Evolutionary conservation across 2,329 filamentous ascomycete genomes (phyloP).

Genomic region (Trichoderma cornu-damae): DNA sequence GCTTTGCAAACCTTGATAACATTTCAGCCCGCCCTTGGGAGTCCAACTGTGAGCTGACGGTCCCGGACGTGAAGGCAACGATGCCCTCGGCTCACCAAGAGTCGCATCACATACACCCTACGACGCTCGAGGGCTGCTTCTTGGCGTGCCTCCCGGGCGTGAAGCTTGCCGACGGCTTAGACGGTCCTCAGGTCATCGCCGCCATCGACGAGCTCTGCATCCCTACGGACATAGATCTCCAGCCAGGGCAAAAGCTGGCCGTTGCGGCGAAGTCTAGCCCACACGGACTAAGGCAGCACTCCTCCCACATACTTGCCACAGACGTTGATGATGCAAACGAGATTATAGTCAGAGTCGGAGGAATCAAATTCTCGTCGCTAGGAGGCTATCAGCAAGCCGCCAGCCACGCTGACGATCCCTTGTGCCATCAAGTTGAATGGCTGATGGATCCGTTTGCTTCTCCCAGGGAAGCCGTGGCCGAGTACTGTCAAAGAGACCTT

Average conservation of each 20-base stretch:
- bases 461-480: neutral
- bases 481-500: conserved; percentile 5
- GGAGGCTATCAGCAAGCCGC: neutral
- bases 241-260: conserved; percentile 13
- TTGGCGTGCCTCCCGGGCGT: conserved; percentile 9
- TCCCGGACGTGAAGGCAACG: conserved; percentile 17
- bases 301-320: conserved; percentile 2
- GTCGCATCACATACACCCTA: conserved; percentile 20
- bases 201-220: conserved; percentile 17
- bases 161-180: neutral
- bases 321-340: neutral
- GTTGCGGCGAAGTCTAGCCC: neutral
- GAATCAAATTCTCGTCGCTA: conserved; percentile 15
- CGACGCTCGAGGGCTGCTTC: conserved; percentile 18
- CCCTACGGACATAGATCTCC: conserved; percentile 11
- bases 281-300: conserved; percentile 16
- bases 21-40: conserved; percentile 9
- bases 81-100: conserved; percentile 19
- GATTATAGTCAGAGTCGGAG: conserved; percentile 1
- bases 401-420: neutral
- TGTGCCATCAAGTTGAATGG: conserved; percentile 16
- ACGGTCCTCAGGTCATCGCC: conserved; percentile 8
- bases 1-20: conserved; percentile 14
- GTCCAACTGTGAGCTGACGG: conserved; percentile 8
- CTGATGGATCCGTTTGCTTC: conserved; percentile 9